Evolutionary conservation across 176 grass and related monocot species (phyloP), one percentile per base, ranked within the genome.

Genomic region (Carex scoparia): DNA sequence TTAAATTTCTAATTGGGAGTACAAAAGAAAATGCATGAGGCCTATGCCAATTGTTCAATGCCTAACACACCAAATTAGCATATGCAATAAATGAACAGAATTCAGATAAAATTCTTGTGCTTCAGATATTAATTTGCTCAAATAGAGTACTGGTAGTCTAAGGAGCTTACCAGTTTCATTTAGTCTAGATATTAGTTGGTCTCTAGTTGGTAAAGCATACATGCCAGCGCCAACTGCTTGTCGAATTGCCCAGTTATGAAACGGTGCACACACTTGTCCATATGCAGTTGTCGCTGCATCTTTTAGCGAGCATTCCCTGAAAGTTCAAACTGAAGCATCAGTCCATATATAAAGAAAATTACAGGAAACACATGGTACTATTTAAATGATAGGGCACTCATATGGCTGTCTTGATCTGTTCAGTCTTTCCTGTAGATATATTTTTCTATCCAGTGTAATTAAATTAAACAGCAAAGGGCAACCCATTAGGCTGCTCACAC

Each of bases 251-350:
- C 96, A 99, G 85, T 88, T 88, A 81, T 99, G 96, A 48, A 95
- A 99, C 3, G 96, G 96, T 46, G 96, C 93, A 79, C 93, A 99
- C n/a, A 99, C 96, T 90, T 92, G 90, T 28, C 85, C 93, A 53
- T 99, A 99, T 74, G 96, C 96, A 56, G 71, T 92, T 69, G 96
- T 92, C 2, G 96, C 96, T 82, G 93, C 96, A 69, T 94, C 93
- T 88, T 94, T 94, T 65, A 95, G 77, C 14, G 96, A 89, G 65
- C 88, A 66, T 18, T 72, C 93, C 38, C 93, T 99, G 89, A 73
- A 87, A 91, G 49, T n/a, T 86, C 46, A 87, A 89, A 32, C 64
- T 76, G 74, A 65, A 14, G 4, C 30, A 66, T 65, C 2, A 15
- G 60, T 54, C 8, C 19, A 15, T 4, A 53, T 18, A 68, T 51